These are phyloP conservation scores for Lepiota venenata DNA, from an alignment of 768 basidiomycete species.

Conservation along the genomic window DNA sequence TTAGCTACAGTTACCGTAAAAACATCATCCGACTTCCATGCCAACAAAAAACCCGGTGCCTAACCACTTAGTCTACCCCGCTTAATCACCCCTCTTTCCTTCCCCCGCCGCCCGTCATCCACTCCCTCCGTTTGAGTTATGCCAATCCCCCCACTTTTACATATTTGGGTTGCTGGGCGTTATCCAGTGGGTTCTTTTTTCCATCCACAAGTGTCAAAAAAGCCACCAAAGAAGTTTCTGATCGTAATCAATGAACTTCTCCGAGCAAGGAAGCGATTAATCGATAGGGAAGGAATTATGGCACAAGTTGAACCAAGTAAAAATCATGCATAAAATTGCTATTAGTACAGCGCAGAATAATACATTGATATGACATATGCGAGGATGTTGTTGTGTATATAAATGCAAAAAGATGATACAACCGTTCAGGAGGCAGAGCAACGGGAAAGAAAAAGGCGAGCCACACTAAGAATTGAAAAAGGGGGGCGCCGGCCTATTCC, in stretches of 20 bases:
- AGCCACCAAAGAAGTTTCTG: too few species aligned
- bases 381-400: constrained; percentile 1
- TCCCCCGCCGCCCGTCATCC: too few species aligned
- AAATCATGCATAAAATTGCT: constrained; percentile 5
- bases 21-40: neutral
- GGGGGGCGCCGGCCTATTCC: neutral
- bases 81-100: neutral
- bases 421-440: neutral
- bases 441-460: neutral
- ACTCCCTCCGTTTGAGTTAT: too few species aligned
- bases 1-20: too few species aligned
- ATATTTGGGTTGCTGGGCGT: too few species aligned
- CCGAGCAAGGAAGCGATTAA: too few species aligned
- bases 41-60: neutral
- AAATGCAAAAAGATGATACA: constrained; percentile 8
- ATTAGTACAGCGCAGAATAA: constrained; percentile 7
- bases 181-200: too few species aligned
- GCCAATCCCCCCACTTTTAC: too few species aligned
- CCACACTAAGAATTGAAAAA: neutral
- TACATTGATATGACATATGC: constrained; percentile 4
- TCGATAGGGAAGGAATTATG: neutral
- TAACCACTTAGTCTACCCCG: neutral
- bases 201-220: too few species aligned
- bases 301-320: too few species aligned
- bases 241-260: too few species aligned